These are phyloP conservation scores for Cryptococcus amylolentus DNA, from an alignment of 1,284 basidiomycete species.

Conservation along the genomic window DNA sequence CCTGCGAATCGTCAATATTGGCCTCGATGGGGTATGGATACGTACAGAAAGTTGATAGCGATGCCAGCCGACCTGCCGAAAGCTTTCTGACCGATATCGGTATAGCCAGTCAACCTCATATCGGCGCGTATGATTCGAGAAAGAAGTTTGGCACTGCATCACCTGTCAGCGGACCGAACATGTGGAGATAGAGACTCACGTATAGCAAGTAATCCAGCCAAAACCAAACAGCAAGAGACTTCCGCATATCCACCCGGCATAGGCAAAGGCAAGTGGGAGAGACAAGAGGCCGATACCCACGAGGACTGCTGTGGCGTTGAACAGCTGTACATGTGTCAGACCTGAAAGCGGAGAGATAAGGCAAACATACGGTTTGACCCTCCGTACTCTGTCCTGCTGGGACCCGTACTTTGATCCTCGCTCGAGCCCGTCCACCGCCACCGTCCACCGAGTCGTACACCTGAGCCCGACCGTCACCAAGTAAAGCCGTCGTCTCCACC, in stretches of 20 bases:
- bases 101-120: conserved; percentile 69
- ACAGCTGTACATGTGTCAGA: conserved; percentile 59
- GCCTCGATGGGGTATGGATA: background rate
- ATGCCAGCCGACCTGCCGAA: conserved; percentile 68
- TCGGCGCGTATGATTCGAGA: conserved; percentile 70
- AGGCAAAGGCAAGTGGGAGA: conserved; percentile 81
- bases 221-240: conserved; percentile 71
- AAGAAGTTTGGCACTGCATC: conserved; percentile 71
- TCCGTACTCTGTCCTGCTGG: conserved; percentile 60
- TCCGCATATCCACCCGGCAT: conserved; percentile 79
- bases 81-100: conserved; percentile 81
- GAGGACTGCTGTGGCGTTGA: conserved; percentile 82
- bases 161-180: background rate
- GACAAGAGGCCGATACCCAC: conserved; percentile 87
- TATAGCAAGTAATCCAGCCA: conserved; percentile 77
- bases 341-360: conserved; percentile 3
- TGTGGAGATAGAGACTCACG: conserved; percentile 56
- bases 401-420: background rate
- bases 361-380: conserved; percentile 67
- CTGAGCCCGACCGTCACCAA: background rate
- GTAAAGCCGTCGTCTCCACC: background rate
- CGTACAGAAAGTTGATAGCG: conserved; percentile 42
- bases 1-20: conserved; percentile 51
- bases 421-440: background rate
- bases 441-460: conserved; percentile 1